phyloP scores from a whole-genome alignment of 441 rosid species.

The Adansonia rubrostipa region DNA sequence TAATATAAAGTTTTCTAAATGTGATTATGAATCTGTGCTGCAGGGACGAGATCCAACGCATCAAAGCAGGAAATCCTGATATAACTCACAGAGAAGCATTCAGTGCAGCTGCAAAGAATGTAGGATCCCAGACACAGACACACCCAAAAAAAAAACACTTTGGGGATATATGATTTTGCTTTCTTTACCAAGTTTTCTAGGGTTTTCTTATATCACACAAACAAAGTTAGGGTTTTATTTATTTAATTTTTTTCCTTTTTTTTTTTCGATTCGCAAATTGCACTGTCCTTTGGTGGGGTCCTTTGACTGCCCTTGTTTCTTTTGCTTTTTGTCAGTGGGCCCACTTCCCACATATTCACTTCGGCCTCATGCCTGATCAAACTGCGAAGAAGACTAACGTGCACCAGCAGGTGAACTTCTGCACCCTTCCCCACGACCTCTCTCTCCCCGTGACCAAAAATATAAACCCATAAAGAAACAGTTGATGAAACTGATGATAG shows the following conservation, averaged over 20 bases:
- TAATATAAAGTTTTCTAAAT: too few relatives aligned
- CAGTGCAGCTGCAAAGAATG: conserved; percentile 63
- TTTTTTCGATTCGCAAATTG: neutral
- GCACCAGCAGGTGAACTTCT: conserved; percentile 46
- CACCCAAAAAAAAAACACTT: neutral
- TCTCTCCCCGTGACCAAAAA: neutral
- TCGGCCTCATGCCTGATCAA: conserved; percentile 56
- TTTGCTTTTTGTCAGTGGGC: conserved; percentile 52
- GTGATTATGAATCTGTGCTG: too few relatives aligned
- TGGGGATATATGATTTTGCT: conserved; percentile 20
- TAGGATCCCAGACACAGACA: conserved; percentile 29
- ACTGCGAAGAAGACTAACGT: conserved; percentile 43
- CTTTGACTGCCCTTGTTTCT: conserved; percentile 24
- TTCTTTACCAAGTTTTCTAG: conserved; percentile 44
- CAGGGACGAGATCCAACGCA: conserved; percentile 65
- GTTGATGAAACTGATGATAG: neutral
- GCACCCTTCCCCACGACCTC: neutral
- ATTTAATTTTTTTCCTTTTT: neutral
- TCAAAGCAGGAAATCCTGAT: conserved; percentile 57
- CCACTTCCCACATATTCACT: conserved; percentile 61
- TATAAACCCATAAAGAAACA: neutral
- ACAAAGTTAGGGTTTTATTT: conserved; percentile 21
- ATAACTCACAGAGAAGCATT: conserved; percentile 61
- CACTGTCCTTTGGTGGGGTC: conserved; percentile 8
- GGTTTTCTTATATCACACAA: conserved; percentile 23